Percentiles rank a stretch among this genome's conserved stretches.
Evolutionary conservation across 345 rosid genomes (phyloP).

Genomic region (Lenwebbia sp.): DNA sequence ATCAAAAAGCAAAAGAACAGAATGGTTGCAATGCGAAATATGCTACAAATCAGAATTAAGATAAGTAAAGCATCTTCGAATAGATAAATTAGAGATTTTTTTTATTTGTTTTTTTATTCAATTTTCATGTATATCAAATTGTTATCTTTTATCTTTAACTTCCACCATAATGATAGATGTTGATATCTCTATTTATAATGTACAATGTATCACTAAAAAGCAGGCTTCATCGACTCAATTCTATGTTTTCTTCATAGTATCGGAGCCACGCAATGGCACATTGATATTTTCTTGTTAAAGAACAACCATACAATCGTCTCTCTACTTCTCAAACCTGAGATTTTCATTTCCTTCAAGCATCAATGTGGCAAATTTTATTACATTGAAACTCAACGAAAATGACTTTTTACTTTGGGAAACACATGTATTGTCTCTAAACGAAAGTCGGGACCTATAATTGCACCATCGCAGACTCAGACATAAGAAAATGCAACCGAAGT

Average conservation of each 20-base stretch:
- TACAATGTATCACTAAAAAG: not conserved
- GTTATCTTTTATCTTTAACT: not conserved
- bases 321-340: not conserved
- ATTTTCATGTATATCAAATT: not conserved
- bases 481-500: not conserved
- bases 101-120: no score
- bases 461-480: not conserved
- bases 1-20: no score
- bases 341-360: not conserved
- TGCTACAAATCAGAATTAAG: no score
- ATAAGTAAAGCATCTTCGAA: no score
- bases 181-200: no score
- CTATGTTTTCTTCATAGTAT: not conserved
- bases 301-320: no score
- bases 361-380: not conserved
- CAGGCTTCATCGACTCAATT: not conserved
- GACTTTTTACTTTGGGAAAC: not conserved
- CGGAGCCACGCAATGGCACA: no score
- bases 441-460: not conserved
- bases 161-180: no score
- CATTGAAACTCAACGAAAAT: not conserved
- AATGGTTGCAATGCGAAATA: no score
- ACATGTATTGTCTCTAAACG: not conserved
- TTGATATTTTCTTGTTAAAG: no score
- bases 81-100: not conserved